Evolutionary conservation across 139 green algal species (phyloP).

Genomic region (Picochlorum sp.): DNA sequence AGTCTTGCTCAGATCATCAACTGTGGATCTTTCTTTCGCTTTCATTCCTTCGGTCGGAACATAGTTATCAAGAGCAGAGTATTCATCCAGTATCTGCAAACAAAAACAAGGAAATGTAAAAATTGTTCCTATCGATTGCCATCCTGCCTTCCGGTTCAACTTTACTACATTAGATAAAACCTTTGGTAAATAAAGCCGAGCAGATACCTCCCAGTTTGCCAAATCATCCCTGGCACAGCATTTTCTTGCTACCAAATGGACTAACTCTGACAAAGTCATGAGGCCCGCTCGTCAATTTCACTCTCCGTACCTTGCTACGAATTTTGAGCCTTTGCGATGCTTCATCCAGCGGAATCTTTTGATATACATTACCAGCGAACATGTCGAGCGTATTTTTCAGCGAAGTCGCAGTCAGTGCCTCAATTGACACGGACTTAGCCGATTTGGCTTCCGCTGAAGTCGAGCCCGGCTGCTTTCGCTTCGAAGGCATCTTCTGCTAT

Average conservation of each 20-base stretch:
- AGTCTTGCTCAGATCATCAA: not conserved
- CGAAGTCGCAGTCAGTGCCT: too few species aligned
- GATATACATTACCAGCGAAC: slow-evolving; percentile 57
- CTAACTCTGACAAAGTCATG: too few species aligned
- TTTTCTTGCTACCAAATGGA: too few species aligned
- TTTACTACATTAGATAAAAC: too few species aligned
- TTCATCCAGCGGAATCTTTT: slow-evolving; percentile 45
- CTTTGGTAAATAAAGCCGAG: not conserved
- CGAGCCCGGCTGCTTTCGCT: too few species aligned
- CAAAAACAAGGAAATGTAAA: not conserved
- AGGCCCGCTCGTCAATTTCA: too few species aligned
- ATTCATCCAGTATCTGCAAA: slow-evolving; percentile 45
- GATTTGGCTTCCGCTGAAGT: too few species aligned
- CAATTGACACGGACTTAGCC: too few species aligned
- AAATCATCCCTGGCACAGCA: too few species aligned
- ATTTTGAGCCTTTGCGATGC: slow-evolving; percentile 58
- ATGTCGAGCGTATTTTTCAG: slow-evolving; percentile 80
- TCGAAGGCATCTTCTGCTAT: not conserved
- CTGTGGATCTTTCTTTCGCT: not conserved
- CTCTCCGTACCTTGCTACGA: slow-evolving; percentile 48
- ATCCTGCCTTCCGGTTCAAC: too few species aligned
- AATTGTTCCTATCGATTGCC: too few species aligned
- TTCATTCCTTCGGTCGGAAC: slow-evolving; percentile 10
- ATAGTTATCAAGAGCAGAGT: slow-evolving; percentile 26
- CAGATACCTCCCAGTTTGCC: not conserved